Evolutionary conservation across 805 yeast genomes (phyloP), one percentile per base, ranked within the genome.

Genomic region (Starmera dryadoides): DNA sequence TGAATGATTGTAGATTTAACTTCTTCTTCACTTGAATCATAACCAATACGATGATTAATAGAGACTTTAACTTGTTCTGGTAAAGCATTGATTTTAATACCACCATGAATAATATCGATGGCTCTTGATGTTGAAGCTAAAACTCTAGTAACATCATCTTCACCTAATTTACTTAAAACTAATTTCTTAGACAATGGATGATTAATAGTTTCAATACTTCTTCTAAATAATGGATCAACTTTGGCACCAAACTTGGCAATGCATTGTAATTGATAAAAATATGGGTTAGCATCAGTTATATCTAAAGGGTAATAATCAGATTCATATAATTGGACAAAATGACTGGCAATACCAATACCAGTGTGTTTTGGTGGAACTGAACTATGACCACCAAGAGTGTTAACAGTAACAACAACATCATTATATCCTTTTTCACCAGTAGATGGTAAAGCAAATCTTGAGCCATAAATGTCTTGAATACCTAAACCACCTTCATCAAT

Each of bases 331-430:
- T 64, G 54, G 14, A 81, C 65, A 38, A 85, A 63, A 43, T 80
- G 77, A 2, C 86, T 66, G 37, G 79, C 64, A 25, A 86, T 71
- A 15, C 93, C 95, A 60, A 86, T 83, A 4, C 82, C 71, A 6
- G 94, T 84, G 53, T 86, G 93, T 35, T 75, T 81, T 2, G 89
- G 91, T 8, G 94, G 93, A n/a, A 71, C 57, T 8, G 89, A 81
- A 1, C 91, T 77, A 54, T 84, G 94, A 8, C 94, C 94, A 30
- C 94, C 94, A 10, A 77, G 75, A 17, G 84, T 78, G 19, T 62
- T 60, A 31, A 83, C 59, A 4, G 66, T 65, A 32, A 81, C 63
- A 22, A 56, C 55, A 34, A 79, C 58, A 41, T 78, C 79, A 16
- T 79, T 53, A 42, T 68, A 71, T 4, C 86, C 85, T 56, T 78